Conservation (phyloP, 768 basidiomycete species). For the Pisolithus sp. region DNA sequence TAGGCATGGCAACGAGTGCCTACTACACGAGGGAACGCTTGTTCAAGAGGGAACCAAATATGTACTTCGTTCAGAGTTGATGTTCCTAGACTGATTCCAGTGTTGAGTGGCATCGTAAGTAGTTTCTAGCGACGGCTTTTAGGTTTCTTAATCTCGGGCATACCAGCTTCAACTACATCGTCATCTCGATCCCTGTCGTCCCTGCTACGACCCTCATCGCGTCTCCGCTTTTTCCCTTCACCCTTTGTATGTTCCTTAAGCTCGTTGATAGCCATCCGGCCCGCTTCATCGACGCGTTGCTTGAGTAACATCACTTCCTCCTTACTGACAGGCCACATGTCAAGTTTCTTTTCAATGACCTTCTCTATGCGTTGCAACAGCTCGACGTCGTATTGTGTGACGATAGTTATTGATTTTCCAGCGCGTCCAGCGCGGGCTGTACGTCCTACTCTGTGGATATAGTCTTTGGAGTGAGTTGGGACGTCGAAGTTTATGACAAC, state of each 20-base stretch:
- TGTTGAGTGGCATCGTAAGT: neutral
- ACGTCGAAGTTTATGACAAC: slow-evolving; percentile 97
- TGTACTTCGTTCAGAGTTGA: slow-evolving; percentile 64
- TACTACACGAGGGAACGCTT: slow-evolving; percentile 65
- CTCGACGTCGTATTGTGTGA: slow-evolving; percentile 98
- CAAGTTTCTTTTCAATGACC: slow-evolving; percentile 90
- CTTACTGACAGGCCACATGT: slow-evolving; percentile 76
- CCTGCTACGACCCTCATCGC: slow-evolving; percentile 40
- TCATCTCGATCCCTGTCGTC: slow-evolving; percentile 91
- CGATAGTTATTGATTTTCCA: slow-evolving; percentile 95
- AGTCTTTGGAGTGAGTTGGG: slow-evolving; percentile 97
- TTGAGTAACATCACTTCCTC: slow-evolving; percentile 83
- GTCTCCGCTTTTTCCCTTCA: slow-evolving; percentile 45
- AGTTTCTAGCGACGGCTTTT: slow-evolving; percentile 38
- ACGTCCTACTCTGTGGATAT: slow-evolving; percentile 96
- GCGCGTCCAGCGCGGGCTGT: slow-evolving; percentile 97
- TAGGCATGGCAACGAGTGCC: slow-evolving; percentile 67
- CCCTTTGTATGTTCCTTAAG: slow-evolving; percentile 67
- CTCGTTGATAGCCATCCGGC: slow-evolving; percentile 68
- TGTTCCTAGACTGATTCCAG: slow-evolving; percentile 44
- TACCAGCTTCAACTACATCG: slow-evolving; percentile 85
- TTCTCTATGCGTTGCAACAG: slow-evolving; percentile 90
- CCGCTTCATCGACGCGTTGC: slow-evolving; percentile 87
- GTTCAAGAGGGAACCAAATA: slow-evolving; percentile 61
- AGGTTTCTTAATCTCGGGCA: slow-evolving; percentile 59